phyloP scores from a whole-genome alignment of 257 asterid genomes.

The Leonotis leonurus region DNA sequence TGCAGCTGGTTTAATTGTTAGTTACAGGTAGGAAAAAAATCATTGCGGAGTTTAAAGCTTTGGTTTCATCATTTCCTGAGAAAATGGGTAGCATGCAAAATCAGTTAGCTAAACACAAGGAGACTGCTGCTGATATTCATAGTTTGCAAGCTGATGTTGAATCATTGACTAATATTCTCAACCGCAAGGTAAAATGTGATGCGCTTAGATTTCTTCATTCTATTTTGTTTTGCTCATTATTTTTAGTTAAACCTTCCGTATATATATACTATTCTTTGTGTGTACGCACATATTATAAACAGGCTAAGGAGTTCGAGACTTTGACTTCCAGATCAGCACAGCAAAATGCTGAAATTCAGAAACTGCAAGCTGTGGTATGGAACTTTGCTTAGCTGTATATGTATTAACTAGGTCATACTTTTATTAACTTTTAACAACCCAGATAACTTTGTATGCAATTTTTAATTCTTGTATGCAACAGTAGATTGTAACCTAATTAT shows the following conservation, averaged over 20 bases:
- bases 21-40: slow-evolving; percentile 85
- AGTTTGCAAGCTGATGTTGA: slow-evolving; percentile 66
- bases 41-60: slow-evolving; percentile 65
- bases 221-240: slow-evolving; percentile 1
- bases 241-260: slow-evolving; percentile 6
- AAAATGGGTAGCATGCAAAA: slow-evolving; percentile 86
- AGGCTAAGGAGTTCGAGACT: slow-evolving; percentile 67
- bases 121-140: slow-evolving; percentile 70
- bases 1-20: slow-evolving; percentile 11
- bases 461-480: slow-evolving; percentile 4
- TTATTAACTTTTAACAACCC: background rate
- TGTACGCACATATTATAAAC: slow-evolving; percentile 10
- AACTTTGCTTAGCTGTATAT: slow-evolving; percentile 8
- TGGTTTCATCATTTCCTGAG: slow-evolving; percentile 88
- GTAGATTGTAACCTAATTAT: background rate
- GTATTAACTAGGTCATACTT: background rate
- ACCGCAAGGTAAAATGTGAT: slow-evolving; percentile 53
- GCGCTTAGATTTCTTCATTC: background rate
- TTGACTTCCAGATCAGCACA: slow-evolving; percentile 57
- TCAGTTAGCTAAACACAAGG: slow-evolving; percentile 72
- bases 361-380: slow-evolving; percentile 67
- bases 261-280: background rate
- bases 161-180: slow-evolving; percentile 56
- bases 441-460: background rate
- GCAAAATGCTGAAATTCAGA: slow-evolving; percentile 59